These are phyloP conservation scores for Carallia brachiata DNA, from an alignment of 345 rosid species.

Conservation along the genomic window DNA sequence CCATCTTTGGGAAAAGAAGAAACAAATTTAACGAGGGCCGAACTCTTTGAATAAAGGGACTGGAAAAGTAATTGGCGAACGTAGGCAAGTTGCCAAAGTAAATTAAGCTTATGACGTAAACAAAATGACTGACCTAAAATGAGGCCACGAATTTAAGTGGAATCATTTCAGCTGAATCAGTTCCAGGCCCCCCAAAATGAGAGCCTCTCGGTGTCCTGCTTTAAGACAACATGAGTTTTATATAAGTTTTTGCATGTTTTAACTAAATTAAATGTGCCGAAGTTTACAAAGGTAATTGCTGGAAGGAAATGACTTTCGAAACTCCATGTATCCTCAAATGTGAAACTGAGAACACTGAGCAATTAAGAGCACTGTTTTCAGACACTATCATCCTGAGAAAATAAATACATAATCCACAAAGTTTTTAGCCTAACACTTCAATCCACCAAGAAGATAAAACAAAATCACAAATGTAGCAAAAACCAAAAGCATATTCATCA, in stretches of 20 bases:
- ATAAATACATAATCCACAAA: conserved; percentile 8
- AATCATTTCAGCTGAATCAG: conserved; percentile 96
- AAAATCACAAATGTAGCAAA: not conserved
- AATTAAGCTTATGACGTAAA: conserved; percentile 62
- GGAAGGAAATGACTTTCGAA: conserved; percentile 60
- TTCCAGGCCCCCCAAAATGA: conserved; percentile 95
- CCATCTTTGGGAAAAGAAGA: conserved; percentile 22
- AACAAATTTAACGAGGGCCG: conserved; percentile 33
- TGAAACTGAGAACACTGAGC: conserved; percentile 35
- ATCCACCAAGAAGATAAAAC: conserved; percentile 8
- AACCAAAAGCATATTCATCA: conserved; percentile 8
- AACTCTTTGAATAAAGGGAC: conserved; percentile 38
- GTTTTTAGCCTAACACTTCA: conserved; percentile 31
- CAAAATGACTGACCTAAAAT: conserved; percentile 98
- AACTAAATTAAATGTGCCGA: conserved; percentile 55
- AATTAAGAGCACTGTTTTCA: conserved; percentile 1
- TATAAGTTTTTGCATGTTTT: conserved; percentile 78
- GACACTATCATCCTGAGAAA: conserved; percentile 23
- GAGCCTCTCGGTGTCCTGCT: conserved; percentile 98
- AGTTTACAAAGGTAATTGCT: conserved; percentile 58
- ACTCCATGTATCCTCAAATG: conserved; percentile 42
- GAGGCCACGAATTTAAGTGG: conserved; percentile 98
- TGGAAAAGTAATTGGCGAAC: conserved; percentile 45
- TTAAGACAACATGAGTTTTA: conserved; percentile 94
- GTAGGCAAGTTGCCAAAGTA: conserved; percentile 65